Base-by-base conservation (phyloP, 2,329 filamentous ascomycete genomes). In the Fusarium sp. region DNA sequence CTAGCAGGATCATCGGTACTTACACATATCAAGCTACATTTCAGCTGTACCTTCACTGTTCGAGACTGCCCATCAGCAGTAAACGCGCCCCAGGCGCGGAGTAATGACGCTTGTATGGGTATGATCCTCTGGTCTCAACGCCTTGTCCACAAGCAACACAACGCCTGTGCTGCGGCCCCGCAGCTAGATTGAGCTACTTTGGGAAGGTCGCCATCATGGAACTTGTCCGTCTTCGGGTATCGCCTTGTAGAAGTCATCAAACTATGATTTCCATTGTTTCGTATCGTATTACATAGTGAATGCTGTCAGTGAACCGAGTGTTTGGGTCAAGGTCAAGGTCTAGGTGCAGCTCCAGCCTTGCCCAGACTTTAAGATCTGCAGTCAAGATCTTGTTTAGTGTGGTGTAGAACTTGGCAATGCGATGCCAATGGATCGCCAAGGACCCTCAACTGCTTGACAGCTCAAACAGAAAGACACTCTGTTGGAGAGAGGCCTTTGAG, bases 341-440 rank as follows among this genome's bases (percentile, higher is more conserved):
- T n/a, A 23, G 13, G 46, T 49, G 20, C 31, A 57, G 33, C 36
- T 55, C 44, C 44, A 64, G 34, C 34, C 31, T 36, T 65, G 67
- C 52, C 69, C 71, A 74, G 67, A 62, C 57, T 62, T 67, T 66
- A 41, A 41, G 70, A 73, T 64, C 65, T 69, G 41, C 62, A 54
- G 41, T 60, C 46, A 38, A 51, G 57, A 45, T 57, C 44, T 53
- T 44, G 56, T 61, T 37, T 34, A 36, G 45, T 41, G 31, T 13
- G 40, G 16, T 41, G 31, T n/a, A 64, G 26, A 46, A 65, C 72
- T 72, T 54, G 72, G 70, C 72, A 61, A 63, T 69, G 61, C 70
- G 57, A 69, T 72, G 33, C 58, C 49, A 50, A 49, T 58, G 33
- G 53, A 65, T 65, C 54, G 62, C 62, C 61, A 57, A 47, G 33